Percentiles rank a stretch among this genome's conserved stretches.
Conservation (phyloP, 805 yeast genomes). For the Osmozyma mogii region DNA sequence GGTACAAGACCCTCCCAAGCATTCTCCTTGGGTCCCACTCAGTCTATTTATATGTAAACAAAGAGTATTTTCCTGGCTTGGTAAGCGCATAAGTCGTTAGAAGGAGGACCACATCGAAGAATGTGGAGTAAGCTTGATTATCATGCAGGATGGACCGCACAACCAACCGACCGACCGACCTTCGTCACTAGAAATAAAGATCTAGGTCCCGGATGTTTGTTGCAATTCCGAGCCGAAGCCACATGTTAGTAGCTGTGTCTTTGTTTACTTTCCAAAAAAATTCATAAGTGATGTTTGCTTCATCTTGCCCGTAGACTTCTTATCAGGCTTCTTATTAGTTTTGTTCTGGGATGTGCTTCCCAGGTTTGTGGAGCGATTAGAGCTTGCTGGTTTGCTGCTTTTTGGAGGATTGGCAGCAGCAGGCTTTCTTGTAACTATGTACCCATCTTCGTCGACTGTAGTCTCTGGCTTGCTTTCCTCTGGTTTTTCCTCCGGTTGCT, state of each 20-base stretch:
- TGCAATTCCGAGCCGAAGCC: not conserved
- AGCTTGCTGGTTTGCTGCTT: not conserved
- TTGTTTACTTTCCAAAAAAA: slow-evolving; percentile 35
- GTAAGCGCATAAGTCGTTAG: too few species aligned
- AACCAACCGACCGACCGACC: too few species aligned
- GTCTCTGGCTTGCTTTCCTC: not conserved
- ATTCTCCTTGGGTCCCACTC: not conserved
- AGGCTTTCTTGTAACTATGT: not conserved
- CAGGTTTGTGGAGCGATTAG: not conserved
- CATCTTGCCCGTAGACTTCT: slow-evolving; percentile 17
- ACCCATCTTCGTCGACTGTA: not conserved
- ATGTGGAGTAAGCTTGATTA: too few species aligned
- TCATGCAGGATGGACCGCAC: too few species aligned
- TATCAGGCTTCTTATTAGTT: slow-evolving; percentile 5
- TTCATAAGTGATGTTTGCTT: slow-evolving; percentile 40
- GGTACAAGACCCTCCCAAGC: not conserved
- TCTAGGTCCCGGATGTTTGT: too few species aligned
- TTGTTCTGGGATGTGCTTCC: not conserved
- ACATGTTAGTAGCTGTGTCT: not conserved
- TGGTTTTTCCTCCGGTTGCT: not conserved
- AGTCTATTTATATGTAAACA: not conserved
- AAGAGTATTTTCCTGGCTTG: too few species aligned
- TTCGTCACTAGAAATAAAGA: too few species aligned
- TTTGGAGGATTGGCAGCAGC: not conserved
- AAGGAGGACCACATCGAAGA: too few species aligned